Conservation (phyloP, 768 basidiomycete genomes). For the Porphyrellus cyaneotinctus region DNA sequence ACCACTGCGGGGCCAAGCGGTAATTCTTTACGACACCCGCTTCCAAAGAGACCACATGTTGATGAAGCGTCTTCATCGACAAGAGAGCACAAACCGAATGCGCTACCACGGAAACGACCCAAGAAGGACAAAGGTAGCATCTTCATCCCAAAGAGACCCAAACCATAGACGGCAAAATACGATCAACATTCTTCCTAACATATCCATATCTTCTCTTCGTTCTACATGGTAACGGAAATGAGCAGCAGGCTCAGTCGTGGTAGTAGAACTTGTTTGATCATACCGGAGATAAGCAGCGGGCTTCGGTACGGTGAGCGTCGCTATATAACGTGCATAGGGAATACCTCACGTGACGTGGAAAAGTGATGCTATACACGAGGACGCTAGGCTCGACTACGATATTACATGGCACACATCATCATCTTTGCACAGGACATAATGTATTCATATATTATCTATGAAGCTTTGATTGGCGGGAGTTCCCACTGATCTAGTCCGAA, state of each 20-base stretch:
- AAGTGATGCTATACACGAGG: too few relatives aligned
- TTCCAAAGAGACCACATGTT: constrained; percentile 21
- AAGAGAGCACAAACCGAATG: constrained; percentile 25
- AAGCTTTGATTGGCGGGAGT: constrained; percentile 54
- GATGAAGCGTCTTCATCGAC: constrained; percentile 16
- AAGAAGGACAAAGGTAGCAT: constrained; percentile 38
- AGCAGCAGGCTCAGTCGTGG: too few relatives aligned
- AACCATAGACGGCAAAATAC: constrained; percentile 17
- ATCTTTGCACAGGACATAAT: constrained; percentile 13
- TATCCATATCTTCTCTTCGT: neutral
- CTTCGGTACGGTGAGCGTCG: too few relatives aligned
- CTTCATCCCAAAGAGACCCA: constrained; percentile 62
- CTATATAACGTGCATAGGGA: too few relatives aligned
- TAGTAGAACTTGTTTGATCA: too few relatives aligned
- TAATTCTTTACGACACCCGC: constrained; percentile 1
- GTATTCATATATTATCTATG: constrained; percentile 20
- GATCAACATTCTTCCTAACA: neutral
- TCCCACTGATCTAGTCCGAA: constrained; percentile 89
- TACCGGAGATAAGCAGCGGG: too few relatives aligned
- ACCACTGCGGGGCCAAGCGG: constrained; percentile 5
- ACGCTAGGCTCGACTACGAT: too few relatives aligned
- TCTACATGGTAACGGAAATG: neutral
- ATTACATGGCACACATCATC: too few relatives aligned
- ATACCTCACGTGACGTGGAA: too few relatives aligned
- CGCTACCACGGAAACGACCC: constrained; percentile 28